A percentile compares a stretch with the other conserved stretches of the same genome.
phyloP scores from a whole-genome alignment of 176 grass and related monocot species.

The Aegilops speltoides region DNA sequence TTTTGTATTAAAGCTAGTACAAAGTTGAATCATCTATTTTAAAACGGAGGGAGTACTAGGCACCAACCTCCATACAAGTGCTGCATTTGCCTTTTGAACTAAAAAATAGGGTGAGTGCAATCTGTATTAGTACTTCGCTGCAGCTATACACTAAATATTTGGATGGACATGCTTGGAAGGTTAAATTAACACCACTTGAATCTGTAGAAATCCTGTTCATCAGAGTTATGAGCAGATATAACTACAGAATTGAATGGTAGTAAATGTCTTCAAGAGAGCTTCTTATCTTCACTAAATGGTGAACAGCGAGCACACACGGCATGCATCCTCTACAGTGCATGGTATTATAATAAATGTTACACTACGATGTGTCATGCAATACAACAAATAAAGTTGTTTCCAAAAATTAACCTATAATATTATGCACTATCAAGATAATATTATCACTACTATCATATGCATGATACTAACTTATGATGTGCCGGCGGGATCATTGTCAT shows the following conservation, averaged over 20 bases:
- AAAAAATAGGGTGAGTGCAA: neutral
- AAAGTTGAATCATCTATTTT: no score
- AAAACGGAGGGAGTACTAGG: no score
- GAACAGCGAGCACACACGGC: neutral
- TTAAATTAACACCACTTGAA: neutral
- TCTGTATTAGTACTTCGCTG: neutral
- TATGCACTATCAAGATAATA: no score
- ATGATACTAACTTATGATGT: no score
- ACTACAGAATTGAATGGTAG: conserved; percentile 14
- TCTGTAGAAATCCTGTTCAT: neutral
- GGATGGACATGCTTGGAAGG: conserved; percentile 1
- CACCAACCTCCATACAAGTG: neutral
- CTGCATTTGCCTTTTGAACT: neutral
- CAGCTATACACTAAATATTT: neutral
- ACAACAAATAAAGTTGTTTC: no score
- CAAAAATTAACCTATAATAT: no score
- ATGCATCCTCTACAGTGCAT: no score
- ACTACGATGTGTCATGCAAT: no score
- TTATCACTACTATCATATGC: no score
- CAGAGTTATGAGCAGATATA: neutral
- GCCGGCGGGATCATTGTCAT: no score
- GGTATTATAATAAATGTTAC: no score
- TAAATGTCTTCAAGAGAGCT: neutral
- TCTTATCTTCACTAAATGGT: neutral
- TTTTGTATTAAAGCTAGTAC: no score